Conservation (phyloP, 331 rosid genomes). For the Malus hybrid region DNA sequence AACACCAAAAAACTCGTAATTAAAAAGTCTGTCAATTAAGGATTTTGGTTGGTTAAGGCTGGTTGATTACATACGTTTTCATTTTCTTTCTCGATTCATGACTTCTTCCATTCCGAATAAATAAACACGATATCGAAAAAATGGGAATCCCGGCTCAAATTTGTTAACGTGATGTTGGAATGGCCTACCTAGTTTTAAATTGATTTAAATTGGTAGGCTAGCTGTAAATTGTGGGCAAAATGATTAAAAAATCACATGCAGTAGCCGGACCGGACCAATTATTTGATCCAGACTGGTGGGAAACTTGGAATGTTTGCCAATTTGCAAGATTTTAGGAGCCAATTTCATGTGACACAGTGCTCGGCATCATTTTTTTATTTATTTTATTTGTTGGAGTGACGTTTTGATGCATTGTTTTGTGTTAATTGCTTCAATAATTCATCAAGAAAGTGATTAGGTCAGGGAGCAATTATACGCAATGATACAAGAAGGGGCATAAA, state of each 20-base stretch:
- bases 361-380: background rate
- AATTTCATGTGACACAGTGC: background rate
- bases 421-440: background rate
- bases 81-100: too few species aligned
- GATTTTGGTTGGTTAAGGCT: too few species aligned
- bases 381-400: background rate
- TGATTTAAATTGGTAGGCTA: background rate
- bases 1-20: too few species aligned
- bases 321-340: background rate
- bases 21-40: too few species aligned
- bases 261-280: background rate
- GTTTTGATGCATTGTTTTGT: background rate
- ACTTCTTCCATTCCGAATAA: too few species aligned
- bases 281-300: background rate
- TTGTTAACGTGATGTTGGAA: too few species aligned
- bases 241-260: background rate
- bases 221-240: background rate
- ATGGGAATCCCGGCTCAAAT: too few species aligned
- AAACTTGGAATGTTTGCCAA: background rate
- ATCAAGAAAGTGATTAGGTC: background rate
- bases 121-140: too few species aligned
- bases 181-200: background rate
- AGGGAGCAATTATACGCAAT: background rate
- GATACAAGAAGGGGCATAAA: background rate
- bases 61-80: too few species aligned